phyloP scores from a whole-genome alignment of 1,139 yeast species.

The Magnusiomyces clavatus region DNA sequence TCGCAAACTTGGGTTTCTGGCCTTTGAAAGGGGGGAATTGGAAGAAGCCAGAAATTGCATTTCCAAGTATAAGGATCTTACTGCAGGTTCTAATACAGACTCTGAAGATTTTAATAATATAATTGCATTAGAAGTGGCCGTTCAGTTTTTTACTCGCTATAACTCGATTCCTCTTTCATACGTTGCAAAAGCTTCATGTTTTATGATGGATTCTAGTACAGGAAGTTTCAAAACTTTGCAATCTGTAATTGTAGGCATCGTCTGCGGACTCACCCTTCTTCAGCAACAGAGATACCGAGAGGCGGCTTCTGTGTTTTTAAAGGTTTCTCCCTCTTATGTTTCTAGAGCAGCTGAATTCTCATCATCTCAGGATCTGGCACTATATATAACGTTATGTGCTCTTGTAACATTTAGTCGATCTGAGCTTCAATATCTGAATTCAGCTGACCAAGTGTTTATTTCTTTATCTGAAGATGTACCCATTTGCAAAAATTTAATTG shows the following conservation, averaged over 20 bases:
- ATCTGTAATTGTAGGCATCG: slow-evolving; percentile 5
- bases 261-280: slow-evolving; percentile 9
- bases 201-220: too few species aligned
- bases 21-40: slow-evolving; percentile 2
- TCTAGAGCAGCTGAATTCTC: slow-evolving; percentile 5
- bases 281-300: slow-evolving; percentile 9
- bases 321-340: slow-evolving; percentile 3
- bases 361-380: slow-evolving; percentile 16
- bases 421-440: slow-evolving; percentile 20
- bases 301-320: slow-evolving; percentile 9
- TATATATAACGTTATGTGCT: slow-evolving; percentile 21
- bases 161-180: background rate
- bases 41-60: background rate
- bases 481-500: slow-evolving; percentile 14
- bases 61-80: slow-evolving; percentile 1
- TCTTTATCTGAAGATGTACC: slow-evolving; percentile 43
- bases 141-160: background rate
- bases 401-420: slow-evolving; percentile 21
- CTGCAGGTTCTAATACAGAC: background rate
- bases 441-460: slow-evolving; percentile 55
- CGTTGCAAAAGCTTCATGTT: too few species aligned
- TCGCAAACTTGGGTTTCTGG: background rate
- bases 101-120: background rate
- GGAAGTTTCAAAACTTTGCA: background rate
- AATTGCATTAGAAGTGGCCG: background rate